Evolutionary conservation across 1,284 basidiomycete species (phyloP), one percentile per base, ranked within the genome.

Genomic region (Pascua guehoae): DNA sequence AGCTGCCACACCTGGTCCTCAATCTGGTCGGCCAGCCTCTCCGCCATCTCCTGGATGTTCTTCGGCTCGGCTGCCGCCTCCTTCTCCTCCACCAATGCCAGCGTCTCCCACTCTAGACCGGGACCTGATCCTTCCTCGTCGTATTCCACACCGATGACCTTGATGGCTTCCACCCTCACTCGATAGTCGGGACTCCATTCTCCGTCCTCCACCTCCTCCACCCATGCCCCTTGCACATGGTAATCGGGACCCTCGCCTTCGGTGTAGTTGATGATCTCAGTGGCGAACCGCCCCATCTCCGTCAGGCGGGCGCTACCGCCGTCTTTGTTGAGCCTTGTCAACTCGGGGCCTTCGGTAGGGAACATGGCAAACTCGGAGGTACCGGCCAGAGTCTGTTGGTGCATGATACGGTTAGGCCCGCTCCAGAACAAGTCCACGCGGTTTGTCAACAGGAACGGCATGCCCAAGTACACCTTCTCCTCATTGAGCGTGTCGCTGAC

Each of bases 381-480:
- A 9, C 51, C 51, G 4, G 5, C 8, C 41, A 24, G 17, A 10
- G 51, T 49, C 16, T 49, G n/a, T 32, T 44, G 12, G 11, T 10
- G 12, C 41, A 58, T 37, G 8, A 58, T 32, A 4, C 41, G 41
- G 9, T 51, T 36, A 37, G 53, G 43, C 17, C 56, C 56, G 17
- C 42, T 41, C 56, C 56, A 58, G 43, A 43, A 24, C 15, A 53
- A 38, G 9, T 56, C 47, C 1, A 56, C 48, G 17, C 24, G 24
- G 17, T 56, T 56, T 8, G 24, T 17, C 3, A 38, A 16, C 3
- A 58, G 39, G 51, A 49, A 58, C 12, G 56, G 56, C 56, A 58
- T 58, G 4, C 56, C 56, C 4, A 58, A 24, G 42, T 49, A 53
- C 14, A 53, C 37, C 42, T 58, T 58, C 15, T 53, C 50, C 9